Base-by-base conservation (phyloP, 2,329 filamentous ascomycete genomes). In the Calycina herbarum region DNA sequence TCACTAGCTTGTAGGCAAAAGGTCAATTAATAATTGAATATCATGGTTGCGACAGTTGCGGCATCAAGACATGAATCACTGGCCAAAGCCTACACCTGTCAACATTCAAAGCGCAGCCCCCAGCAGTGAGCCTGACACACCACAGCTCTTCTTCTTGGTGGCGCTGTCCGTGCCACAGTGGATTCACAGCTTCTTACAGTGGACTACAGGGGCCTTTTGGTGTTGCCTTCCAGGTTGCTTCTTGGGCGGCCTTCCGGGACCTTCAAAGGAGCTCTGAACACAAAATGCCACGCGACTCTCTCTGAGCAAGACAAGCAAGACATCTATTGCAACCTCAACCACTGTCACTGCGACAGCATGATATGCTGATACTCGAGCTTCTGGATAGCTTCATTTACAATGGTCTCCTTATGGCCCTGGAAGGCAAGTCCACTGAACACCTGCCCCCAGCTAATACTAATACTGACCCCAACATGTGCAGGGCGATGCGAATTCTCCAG, bases 331-430 rank as follows among this genome's bases (percentile, higher is more conserved):
- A 24, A 20, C 45, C 20, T 24, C 45, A 8, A 51, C 20, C 17
- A 2, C 45, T 3, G 8, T 15, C 8, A 51, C 45, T 10, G 20
- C 45, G n/a, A 24, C 17, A 51, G 20, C n/a, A 51, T 51, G 45
- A 11, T 24, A 51, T 51, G 20, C n/a, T 20, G 20, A 24, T 11
- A 51, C 45, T 51, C 20, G 45, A 51, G 45, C 45, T 59, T 31
- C 29, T 27, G 15, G 29, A 27, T 27, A 57, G 61, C 48, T 27
- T 29, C 17, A 61, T 59, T 64, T 70, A 78, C 71, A 67, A 95
- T 95, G 92, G 90, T 94, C 74, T 92, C 89, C 62, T 84, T 95
- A 72, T 95, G 92, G 92, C 92, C 92, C 69, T 96, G 90, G 88
- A 88, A 86, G 82, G 91, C 93, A 79, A 73, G 82, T 76, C 61